Percentiles rank a stretch among this genome's conserved stretches.
phyloP scores from a whole-genome alignment of 2,329 filamentous ascomycete genomes.

The Teratosphaeria epicoccoides region DNA sequence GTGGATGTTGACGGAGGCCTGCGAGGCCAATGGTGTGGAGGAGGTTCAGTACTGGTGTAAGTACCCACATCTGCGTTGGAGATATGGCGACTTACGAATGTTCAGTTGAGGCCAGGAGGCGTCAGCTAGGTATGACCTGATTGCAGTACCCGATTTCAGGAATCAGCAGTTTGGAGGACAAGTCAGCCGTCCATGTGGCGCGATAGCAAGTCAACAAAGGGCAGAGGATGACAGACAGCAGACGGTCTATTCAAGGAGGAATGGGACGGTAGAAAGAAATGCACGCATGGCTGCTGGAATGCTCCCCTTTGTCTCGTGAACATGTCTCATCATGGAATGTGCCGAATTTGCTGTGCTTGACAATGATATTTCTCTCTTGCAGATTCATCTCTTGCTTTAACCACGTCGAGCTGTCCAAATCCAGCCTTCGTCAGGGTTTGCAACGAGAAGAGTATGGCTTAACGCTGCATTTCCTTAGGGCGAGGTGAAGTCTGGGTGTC shows the following conservation, averaged over 20 bases:
- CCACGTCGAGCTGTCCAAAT: neutral
- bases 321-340: neutral
- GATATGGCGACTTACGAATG: neutral
- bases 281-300: neutral
- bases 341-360: neutral
- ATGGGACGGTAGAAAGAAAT: neutral
- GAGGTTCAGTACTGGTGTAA: constrained; percentile 5
- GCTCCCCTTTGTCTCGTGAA: neutral
- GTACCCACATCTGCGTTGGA: neutral
- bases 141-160: neutral
- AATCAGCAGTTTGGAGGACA: neutral
- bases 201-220: neutral
- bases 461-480: too few species aligned
- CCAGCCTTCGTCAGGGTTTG: too few species aligned
- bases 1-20: constrained; percentile 6
- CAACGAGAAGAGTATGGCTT: too few species aligned
- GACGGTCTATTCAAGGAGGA: too few species aligned
- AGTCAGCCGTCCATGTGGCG: neutral
- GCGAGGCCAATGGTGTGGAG: neutral
- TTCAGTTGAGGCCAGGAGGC: neutral
- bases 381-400: neutral
- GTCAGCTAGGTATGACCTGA: neutral
- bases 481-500: too few species aligned
- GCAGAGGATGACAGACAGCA: too few species aligned
- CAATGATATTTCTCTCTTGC: too few species aligned